Conservation (phyloP, 805 yeast genomes). For the Zygosaccharomyces bisporus region DNA sequence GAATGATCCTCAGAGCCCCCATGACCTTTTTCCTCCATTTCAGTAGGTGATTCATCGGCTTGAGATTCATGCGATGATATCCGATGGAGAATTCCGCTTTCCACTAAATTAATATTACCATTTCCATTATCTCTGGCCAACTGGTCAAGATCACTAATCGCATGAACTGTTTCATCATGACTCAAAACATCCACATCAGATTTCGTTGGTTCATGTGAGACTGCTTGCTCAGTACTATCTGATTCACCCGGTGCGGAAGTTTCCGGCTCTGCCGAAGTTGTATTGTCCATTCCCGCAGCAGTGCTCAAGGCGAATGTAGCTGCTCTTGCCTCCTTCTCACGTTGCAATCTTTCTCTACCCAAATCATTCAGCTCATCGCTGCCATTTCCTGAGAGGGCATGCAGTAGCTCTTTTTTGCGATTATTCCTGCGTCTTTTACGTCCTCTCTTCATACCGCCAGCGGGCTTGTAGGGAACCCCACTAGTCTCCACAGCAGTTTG, state of each 20-base stretch:
- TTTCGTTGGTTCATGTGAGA: slow-evolving; percentile 13
- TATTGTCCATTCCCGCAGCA: slow-evolving; percentile 16
- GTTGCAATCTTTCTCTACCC: slow-evolving; percentile 38
- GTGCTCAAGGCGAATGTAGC: slow-evolving; percentile 42
- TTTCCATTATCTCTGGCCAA: slow-evolving; percentile 9
- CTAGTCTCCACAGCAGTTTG: slow-evolving; percentile 53
- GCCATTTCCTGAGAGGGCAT: slow-evolving; percentile 16
- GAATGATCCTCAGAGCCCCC: slow-evolving; percentile 10
- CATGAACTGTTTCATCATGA: slow-evolving; percentile 13
- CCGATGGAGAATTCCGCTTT: slow-evolving; percentile 1
- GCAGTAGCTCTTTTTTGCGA: slow-evolving; percentile 31
- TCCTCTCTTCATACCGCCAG: slow-evolving; percentile 67
- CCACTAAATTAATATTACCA: slow-evolving; percentile 8
- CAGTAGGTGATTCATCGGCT: slow-evolving; percentile 10
- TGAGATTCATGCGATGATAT: not conserved
- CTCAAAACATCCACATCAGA: slow-evolving; percentile 10
- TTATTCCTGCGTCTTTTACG: slow-evolving; percentile 35
- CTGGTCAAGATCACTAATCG: slow-evolving; percentile 13
- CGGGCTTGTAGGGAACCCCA: slow-evolving; percentile 63
- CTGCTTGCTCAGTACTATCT: slow-evolving; percentile 11
- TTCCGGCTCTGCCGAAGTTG: slow-evolving; percentile 8
- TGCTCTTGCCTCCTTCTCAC: slow-evolving; percentile 43
- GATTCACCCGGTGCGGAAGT: slow-evolving; percentile 7
- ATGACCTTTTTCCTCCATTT: slow-evolving; percentile 6
- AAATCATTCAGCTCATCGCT: slow-evolving; percentile 27